Percentiles rank a stretch among this genome's conserved stretches.
Conservation (phyloP, 495 filamentous ascomycete genomes). For the Aspergillus asperescens region DNA sequence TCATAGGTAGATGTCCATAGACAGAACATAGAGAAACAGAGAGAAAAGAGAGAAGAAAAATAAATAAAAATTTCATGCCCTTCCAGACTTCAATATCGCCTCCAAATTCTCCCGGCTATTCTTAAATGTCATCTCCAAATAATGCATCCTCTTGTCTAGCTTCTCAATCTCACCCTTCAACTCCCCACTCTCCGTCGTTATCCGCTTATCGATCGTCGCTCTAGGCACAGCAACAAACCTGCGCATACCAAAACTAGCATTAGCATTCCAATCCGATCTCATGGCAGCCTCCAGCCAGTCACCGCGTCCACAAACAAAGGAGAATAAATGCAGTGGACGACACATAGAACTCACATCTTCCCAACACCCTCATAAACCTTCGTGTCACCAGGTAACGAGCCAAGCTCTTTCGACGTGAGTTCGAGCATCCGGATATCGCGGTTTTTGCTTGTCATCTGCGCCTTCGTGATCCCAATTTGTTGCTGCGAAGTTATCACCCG, state of each 20-base stretch:
- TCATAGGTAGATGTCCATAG: neutral
- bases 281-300: no score
- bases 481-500: slow-evolving; percentile 84
- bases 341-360: slow-evolving; percentile 70
- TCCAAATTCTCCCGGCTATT: slow-evolving; percentile 88
- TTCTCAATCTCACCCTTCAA: slow-evolving; percentile 70
- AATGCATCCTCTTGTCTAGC: slow-evolving; percentile 85
- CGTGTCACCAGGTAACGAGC: slow-evolving; percentile 69
- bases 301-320: no score
- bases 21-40: neutral
- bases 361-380: slow-evolving; percentile 91
- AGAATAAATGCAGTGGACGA: no score
- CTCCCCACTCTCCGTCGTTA: slow-evolving; percentile 68
- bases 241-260: slow-evolving; percentile 2
- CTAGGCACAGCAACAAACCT: slow-evolving; percentile 87
- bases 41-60: neutral
- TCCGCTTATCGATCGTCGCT: slow-evolving; percentile 64
- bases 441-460: slow-evolving; percentile 80
- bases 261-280: neutral
- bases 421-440: slow-evolving; percentile 85
- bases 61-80: slow-evolving; percentile 20
- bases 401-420: slow-evolving; percentile 78
- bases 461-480: slow-evolving; percentile 80
- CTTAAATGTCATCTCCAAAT: slow-evolving; percentile 90
- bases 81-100: slow-evolving; percentile 63